Evolutionary conservation across 768 basidiomycete species (phyloP).

Genomic region (Mycena galericulata): DNA sequence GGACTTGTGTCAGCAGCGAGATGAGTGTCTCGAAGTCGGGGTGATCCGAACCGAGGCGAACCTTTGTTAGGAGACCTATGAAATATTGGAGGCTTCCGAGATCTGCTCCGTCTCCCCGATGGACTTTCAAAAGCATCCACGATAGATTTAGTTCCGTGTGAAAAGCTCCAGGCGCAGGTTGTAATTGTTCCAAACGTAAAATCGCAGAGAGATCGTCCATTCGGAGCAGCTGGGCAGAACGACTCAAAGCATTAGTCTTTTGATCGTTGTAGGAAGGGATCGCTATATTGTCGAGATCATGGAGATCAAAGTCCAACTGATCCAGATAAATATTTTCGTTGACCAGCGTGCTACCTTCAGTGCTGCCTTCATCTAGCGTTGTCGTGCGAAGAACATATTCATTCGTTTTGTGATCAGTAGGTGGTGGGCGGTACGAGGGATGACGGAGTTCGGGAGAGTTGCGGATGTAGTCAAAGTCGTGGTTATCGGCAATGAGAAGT

Average conservation of each 20-base stretch:
- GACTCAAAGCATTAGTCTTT: conserved; percentile 23
- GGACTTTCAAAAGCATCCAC: conserved; percentile 23
- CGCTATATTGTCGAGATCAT: conserved; percentile 14
- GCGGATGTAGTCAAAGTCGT: not conserved
- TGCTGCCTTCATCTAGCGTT: conserved; percentile 22
- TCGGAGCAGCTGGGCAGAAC: conserved; percentile 12
- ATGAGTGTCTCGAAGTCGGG: conserved; percentile 38
- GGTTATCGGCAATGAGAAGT: too few species aligned
- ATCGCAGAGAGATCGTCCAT: conserved; percentile 21
- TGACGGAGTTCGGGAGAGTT: not conserved
- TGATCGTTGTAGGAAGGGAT: conserved; percentile 20
- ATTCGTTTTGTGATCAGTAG: conserved; percentile 1
- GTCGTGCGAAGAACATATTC: conserved; percentile 24
- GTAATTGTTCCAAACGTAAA: conserved; percentile 22
- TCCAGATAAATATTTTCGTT: conserved; percentile 29
- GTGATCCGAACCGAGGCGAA: conserved; percentile 31
- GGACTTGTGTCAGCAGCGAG: conserved; percentile 29
- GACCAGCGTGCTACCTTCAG: conserved; percentile 24
- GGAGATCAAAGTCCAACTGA: conserved; percentile 18
- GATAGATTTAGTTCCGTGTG: conserved; percentile 37
- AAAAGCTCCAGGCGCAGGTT: conserved; percentile 34
- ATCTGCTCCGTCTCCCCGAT: conserved; percentile 22
- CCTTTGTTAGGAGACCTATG: conserved; percentile 30
- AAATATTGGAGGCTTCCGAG: conserved; percentile 34
- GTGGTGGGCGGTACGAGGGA: conserved; percentile 13